phyloP scores from a whole-genome alignment of 495 filamentous ascomycete species.

The Lepraria neglecta region DNA sequence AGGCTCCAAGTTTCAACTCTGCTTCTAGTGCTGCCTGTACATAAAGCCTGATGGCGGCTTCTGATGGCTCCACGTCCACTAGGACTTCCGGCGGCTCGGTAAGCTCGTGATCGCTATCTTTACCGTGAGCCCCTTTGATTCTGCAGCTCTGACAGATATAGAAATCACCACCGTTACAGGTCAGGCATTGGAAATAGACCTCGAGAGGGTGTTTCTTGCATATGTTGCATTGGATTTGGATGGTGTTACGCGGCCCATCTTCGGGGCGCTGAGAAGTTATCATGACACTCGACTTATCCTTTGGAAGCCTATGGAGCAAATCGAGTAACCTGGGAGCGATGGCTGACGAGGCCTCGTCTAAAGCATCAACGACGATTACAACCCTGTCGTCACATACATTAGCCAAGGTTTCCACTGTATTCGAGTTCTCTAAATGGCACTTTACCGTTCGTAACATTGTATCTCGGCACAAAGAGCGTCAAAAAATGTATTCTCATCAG shows the following conservation, averaged over 20 bases:
- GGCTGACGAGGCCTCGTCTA: conserved; percentile 15
- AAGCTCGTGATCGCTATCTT: neutral
- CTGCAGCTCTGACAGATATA: neutral
- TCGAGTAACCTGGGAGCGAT: neutral
- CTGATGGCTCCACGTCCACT: neutral
- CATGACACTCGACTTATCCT: conserved; percentile 17
- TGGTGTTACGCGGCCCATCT: neutral
- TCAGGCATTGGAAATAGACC: conserved; percentile 6
- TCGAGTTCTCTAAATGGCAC: neutral
- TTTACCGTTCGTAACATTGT: conserved; percentile 17
- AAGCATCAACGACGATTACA: conserved; percentile 21
- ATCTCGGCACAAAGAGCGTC: conserved; percentile 20
- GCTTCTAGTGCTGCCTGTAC: conserved; percentile 11
- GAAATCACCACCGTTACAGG: neutral
- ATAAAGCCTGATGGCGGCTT: conserved; percentile 17
- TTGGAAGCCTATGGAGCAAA: neutral
- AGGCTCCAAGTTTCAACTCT: neutral
- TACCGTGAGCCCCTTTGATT: neutral
- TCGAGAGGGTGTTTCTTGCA: conserved; percentile 6
- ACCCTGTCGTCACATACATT: conserved; percentile 10
- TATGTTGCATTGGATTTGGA: neutral
- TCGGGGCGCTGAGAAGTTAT: conserved; percentile 16
- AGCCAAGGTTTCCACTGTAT: neutral
- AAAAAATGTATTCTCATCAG: conserved; percentile 8
- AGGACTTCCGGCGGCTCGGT: neutral